Evolutionary conservation across 257 asterid species (phyloP).

Genomic region (Verbena officinalis): DNA sequence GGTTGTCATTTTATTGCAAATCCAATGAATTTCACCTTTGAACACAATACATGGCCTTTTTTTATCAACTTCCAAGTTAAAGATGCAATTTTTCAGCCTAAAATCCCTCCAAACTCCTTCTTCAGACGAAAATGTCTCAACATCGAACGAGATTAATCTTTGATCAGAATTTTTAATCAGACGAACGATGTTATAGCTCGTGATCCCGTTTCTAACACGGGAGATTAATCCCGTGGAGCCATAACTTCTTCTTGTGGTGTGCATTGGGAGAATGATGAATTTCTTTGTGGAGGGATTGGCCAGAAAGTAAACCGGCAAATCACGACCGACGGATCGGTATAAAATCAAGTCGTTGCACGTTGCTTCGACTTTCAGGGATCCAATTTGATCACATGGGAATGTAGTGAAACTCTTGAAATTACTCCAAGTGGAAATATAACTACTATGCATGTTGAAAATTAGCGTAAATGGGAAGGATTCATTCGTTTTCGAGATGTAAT

Average conservation of each 20-base stretch:
- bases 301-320: neutral
- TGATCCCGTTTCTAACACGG: conserved; percentile 4
- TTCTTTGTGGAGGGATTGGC: conserved; percentile 31
- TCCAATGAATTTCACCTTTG: conserved; percentile 34
- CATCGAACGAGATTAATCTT: neutral
- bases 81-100: neutral
- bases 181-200: conserved; percentile 19
- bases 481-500: conserved; percentile 2
- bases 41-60: conserved; percentile 30
- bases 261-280: conserved; percentile 19
- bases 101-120: conserved; percentile 23
- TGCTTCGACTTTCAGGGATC: conserved; percentile 21
- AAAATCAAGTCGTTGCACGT: conserved; percentile 36
- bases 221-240: conserved; percentile 28
- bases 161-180: neutral
- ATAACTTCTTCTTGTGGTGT: neutral
- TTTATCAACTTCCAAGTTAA: conserved; percentile 20
- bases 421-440: neutral
- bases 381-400: neutral
- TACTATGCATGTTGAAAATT: conserved; percentile 30
- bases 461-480: conserved; percentile 30
- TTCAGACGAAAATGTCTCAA: conserved; percentile 30
- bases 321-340: conserved; percentile 7
- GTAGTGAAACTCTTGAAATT: neutral
- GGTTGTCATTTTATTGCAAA: conserved; percentile 23